These are phyloP conservation scores for Coprinellus micaceus DNA, from an alignment of 768 basidiomycete species.

Conservation along the genomic window DNA sequence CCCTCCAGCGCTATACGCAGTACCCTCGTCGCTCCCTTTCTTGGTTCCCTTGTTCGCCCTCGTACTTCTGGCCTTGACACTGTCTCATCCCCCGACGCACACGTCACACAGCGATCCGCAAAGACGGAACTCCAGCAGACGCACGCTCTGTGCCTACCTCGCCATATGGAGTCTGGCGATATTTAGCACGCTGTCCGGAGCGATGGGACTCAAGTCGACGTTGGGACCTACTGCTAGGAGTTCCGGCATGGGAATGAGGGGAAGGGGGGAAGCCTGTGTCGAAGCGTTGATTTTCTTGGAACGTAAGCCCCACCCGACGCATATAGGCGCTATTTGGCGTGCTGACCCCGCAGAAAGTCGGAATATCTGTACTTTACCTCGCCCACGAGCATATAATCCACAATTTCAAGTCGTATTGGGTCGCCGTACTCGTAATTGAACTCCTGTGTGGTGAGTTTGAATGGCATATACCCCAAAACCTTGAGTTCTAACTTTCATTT, in stretches of 20 bases:
- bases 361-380: constrained; percentile 8
- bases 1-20: constrained; percentile 6
- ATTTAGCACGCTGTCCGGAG: background rate
- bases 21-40: constrained; percentile 7
- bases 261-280: constrained; percentile 7
- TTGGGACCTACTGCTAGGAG: background rate
- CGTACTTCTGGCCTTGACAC: constrained; percentile 3
- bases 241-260: constrained; percentile 7
- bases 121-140: background rate
- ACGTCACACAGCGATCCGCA: background rate
- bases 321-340: background rate
- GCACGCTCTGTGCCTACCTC: constrained; percentile 4
- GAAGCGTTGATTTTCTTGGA: constrained; percentile 10
- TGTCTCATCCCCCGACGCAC: constrained; percentile 8
- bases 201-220: constrained; percentile 3
- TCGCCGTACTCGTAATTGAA: constrained; percentile 7
- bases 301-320: constrained; percentile 4
- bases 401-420: constrained; percentile 1
- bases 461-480: background rate
- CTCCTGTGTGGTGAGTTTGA: constrained; percentile 8
- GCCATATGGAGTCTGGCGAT: constrained; percentile 8
- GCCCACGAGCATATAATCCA: background rate
- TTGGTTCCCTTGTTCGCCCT: constrained; percentile 10
- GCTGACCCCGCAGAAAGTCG: constrained; percentile 5
- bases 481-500: background rate